Conservation (phyloP, 495 filamentous ascomycete genomes). For the Geoglossum glabrum region DNA sequence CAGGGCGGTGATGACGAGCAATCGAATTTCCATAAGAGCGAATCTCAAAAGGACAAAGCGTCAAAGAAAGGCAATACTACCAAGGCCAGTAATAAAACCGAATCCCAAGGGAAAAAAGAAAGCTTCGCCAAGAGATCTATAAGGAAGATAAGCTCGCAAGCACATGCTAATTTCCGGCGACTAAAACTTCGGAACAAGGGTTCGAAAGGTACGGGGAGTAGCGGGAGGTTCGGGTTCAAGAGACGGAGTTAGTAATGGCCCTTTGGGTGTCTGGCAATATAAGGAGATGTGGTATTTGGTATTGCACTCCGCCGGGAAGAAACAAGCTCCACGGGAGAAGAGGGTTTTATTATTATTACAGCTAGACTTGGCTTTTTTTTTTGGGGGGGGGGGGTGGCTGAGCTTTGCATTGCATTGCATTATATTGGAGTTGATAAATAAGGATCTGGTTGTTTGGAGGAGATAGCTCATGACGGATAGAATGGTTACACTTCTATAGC, state of each 20-base stretch:
- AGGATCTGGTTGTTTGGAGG: too few species aligned
- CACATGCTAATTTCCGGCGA: conserved; percentile 65
- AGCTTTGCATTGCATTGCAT: too few species aligned
- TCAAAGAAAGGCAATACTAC: background rate
- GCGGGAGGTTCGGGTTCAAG: conserved; percentile 13
- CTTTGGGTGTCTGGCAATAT: too few species aligned
- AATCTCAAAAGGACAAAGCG: background rate
- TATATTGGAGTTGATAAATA: too few species aligned
- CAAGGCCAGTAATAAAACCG: background rate
- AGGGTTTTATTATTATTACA: too few species aligned
- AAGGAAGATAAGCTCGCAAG: conserved; percentile 50
- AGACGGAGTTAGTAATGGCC: background rate
- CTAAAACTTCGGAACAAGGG: conserved; percentile 52
- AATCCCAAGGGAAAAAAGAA: background rate
- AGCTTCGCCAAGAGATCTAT: conserved; percentile 25
- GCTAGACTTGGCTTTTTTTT: too few species aligned
- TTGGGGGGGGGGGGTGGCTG: too few species aligned
- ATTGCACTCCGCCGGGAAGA: too few species aligned
- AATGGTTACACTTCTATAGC: too few species aligned
- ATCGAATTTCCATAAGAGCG: conserved; percentile 13
- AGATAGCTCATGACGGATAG: too few species aligned
- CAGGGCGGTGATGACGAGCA: conserved; percentile 11
- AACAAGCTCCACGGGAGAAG: too few species aligned
- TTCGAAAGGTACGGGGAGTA: conserved; percentile 10
- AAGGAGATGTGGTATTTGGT: too few species aligned